Evolutionary conservation across 371 early-diverging fungal species (phyloP), one percentile per base, ranked within the genome.

Genomic region (Mortierella polycephala): DNA sequence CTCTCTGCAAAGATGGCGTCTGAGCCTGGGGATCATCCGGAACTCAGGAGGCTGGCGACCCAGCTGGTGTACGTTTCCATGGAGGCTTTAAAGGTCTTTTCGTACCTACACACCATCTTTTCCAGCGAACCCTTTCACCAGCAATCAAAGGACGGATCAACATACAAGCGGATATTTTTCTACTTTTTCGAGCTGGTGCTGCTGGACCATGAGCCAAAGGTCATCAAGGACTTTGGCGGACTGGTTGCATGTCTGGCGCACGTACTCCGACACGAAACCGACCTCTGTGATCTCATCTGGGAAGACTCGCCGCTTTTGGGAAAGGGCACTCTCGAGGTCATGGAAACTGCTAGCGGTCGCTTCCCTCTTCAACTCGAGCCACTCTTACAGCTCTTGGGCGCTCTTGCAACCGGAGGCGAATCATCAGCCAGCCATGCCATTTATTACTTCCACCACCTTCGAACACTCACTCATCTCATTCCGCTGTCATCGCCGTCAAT

Each of bases 261-360:
- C 11, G 37, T 79, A 46, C 55, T 79, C 30, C 57, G 55, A 41
- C 39, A 66, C n/a, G 73, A 79, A 9, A 49, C 58, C 1, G 57
- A 54, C 0, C 80, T 79, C 41, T 79, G 80, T 45, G 13, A 65
- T 4, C 13, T 58, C 41, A 60, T 79, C 47, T 79, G 80, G 80
- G 52, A 62, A 10, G 73, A 65, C 21, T 52, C 68, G 30, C 57
- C 73, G 6, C 18, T 39, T 11, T 52, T 79, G 18, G 80, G 80
- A 8, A 73, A 62, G 47, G 80, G 80, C 49, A 62, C 69, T 6
- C 23, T 61, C 49, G 62, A 66, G 21, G 74, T 69, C 14, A 44
- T 79, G 58, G 73, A 79, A 18, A 66, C 69, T 4, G 73, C 80
- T 13, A 69, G 80, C 0, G 73, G 80, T 14, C 80, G 80, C 10